Conservation (phyloP, 306 rosid species). For the Rosa lucieae region DNA sequence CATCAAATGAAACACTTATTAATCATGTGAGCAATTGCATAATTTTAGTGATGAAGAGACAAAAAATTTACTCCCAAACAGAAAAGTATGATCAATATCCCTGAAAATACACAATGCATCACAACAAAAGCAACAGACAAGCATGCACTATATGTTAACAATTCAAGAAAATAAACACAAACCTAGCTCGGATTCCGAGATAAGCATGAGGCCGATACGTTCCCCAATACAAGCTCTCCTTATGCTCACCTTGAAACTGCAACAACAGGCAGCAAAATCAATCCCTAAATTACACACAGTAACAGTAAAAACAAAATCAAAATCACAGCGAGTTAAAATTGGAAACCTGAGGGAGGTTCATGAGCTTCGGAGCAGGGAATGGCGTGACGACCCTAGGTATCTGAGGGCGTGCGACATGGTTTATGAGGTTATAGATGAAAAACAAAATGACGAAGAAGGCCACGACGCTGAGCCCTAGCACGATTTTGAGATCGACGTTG, state of each 20-base stretch:
- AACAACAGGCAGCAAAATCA: constrained; percentile 6
- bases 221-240: constrained; percentile 97
- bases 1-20: neutral
- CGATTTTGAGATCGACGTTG: constrained; percentile 49
- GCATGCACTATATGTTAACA: too few species aligned
- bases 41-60: neutral
- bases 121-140: neutral
- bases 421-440: constrained; percentile 44
- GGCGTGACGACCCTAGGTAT: constrained; percentile 67
- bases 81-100: neutral
- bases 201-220: constrained; percentile 92
- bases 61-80: neutral
- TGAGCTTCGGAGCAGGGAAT: constrained; percentile 77
- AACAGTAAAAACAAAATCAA: neutral
- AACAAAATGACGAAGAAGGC: constrained; percentile 56
- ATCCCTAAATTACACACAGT: constrained; percentile 8
- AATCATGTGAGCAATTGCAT: neutral
- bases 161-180: neutral
- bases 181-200: constrained; percentile 94
- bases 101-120: neutral
- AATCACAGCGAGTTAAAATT: neutral
- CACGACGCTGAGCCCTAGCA: constrained; percentile 42
- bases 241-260: constrained; percentile 95
- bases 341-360: constrained; percentile 88
- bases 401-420: constrained; percentile 28